Base-by-base conservation (phyloP, 2,329 filamentous ascomycete species). In the Nectriaceae sp. region DNA sequence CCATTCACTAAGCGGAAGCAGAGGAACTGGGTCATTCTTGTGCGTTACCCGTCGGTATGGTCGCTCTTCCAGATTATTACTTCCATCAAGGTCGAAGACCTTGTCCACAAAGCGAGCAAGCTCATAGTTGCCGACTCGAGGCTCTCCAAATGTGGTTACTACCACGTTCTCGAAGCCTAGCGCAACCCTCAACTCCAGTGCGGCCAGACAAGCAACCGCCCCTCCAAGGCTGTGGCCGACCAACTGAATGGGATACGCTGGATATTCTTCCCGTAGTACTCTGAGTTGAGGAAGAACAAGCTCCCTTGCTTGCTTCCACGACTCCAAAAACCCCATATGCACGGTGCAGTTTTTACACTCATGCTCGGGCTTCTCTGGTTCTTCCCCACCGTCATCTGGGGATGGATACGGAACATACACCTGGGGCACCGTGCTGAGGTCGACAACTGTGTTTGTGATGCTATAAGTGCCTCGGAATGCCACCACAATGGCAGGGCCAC, bases 391-490 rank as follows among this genome's bases (percentile, higher is more conserved):
- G 40, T 75, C 66, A 35, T 75, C 74, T 0, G 77, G 75, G 2
- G 81, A 77, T 1, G 89, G 88, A 65, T 97, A 99, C 1, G 94
- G 92, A 1, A 91, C 82, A 64, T 97, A 99, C 66, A 89, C 83
- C 68, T 97, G 93, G 11, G 91, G 92, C 3, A 93, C 78, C 2
- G 91, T 95, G 54, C 89, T 91, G 46, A 99, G 77, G 71, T 99
- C 94, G 42, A 91, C 80, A 53, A 99, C 86, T 11, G 92, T 92
- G 67, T 97, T 96, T 44, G 90, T 82, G 61, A 99, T 80, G 57
- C 91, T 96, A 70, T 97, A 97, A 13, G 94, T 97, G 20, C 94
- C 94, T 40, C 94, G 85, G 63, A 97, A 97, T 8, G 91, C 92
- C 31, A 97, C 81, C 39, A 97, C 76, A 47, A 99, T 88, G 24